Percentiles rank a stretch among this genome's conserved stretches.
Evolutionary conservation across 2,329 filamentous ascomycete species (phyloP).

Genomic region (Fusarium euwallaceae): DNA sequence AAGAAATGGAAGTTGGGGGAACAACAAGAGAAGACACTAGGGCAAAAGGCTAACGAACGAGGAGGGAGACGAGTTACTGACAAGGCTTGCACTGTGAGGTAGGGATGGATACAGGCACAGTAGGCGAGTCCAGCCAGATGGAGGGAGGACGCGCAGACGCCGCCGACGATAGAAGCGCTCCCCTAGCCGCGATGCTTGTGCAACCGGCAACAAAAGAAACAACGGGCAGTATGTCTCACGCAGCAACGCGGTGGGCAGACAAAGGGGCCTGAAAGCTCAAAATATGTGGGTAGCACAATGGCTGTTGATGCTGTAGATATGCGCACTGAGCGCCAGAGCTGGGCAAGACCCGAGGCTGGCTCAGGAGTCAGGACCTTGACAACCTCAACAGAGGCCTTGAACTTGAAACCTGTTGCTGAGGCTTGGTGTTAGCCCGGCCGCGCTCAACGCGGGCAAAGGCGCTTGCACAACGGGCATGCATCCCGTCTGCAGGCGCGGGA

Average conservation of each 20-base stretch:
- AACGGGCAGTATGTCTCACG: conserved; percentile 12
- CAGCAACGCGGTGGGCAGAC: conserved; percentile 6
- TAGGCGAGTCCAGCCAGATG: conserved; percentile 31
- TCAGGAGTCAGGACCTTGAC: background rate
- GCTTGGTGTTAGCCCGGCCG: conserved; percentile 27
- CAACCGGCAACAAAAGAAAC: conserved; percentile 9
- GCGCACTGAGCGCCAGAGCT: background rate
- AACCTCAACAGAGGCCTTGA: background rate
- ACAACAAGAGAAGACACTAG: conserved; percentile 26
- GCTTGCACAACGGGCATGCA: conserved; percentile 18
- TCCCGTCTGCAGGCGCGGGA: conserved; percentile 9
- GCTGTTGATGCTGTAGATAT: background rate
- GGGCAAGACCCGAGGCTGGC: background rate
- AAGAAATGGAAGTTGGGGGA: conserved; percentile 17
- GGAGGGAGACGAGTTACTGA: conserved; percentile 37
- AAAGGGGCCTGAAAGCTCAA: background rate
- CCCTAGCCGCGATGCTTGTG: conserved; percentile 13
- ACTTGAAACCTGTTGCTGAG: conserved; percentile 35
- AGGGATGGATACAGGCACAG: conserved; percentile 23
- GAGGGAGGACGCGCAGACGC: conserved; percentile 29
- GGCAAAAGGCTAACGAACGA: conserved; percentile 26
- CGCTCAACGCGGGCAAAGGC: conserved; percentile 21
- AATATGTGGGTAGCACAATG: background rate
- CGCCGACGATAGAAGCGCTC: conserved; percentile 23
- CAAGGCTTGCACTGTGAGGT: conserved; percentile 37